These are phyloP conservation scores for Teratosphaeria viscida DNA, from an alignment of 2,329 filamentous ascomycete genomes.

Conservation along the genomic window DNA sequence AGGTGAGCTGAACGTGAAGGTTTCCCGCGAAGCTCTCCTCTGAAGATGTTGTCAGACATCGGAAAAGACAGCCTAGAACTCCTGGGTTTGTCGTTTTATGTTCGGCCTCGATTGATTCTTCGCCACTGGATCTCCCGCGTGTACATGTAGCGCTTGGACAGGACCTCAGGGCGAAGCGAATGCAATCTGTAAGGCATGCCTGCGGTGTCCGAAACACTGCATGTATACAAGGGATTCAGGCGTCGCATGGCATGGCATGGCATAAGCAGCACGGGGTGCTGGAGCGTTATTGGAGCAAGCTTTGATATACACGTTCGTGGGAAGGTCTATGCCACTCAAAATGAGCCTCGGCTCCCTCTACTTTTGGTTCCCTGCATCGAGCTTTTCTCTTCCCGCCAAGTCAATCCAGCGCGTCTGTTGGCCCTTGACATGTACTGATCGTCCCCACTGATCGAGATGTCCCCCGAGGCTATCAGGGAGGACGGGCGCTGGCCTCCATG, in stretches of 20 bases:
- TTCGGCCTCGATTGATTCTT: neutral
- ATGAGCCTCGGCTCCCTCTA: neutral
- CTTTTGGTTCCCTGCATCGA: neutral
- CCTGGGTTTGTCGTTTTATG: no score
- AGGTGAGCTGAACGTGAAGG: no score
- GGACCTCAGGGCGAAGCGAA: neutral
- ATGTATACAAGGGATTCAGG: no score
- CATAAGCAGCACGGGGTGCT: no score
- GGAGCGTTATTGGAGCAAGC: no score
- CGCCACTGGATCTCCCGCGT: neutral
- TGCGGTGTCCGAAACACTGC: no score
- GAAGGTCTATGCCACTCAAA: neutral
- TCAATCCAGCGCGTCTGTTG: neutral
- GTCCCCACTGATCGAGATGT: neutral
- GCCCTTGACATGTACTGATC: neutral
- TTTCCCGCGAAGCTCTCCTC: no score
- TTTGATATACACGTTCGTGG: neutral
- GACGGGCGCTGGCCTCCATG: neutral
- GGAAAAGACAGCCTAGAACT: no score
- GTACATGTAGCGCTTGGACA: neutral
- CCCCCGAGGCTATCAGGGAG: neutral
- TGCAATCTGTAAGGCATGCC: neutral
- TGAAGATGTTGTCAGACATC: no score
- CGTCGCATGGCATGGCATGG: no score
- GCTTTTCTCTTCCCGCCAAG: neutral